A percentile compares a stretch with the other conserved stretches of the same genome.
These are phyloP conservation scores for Myrmaecium sp. DNA, from an alignment of 2,329 filamentous ascomycete species.

Conservation along the genomic window DNA sequence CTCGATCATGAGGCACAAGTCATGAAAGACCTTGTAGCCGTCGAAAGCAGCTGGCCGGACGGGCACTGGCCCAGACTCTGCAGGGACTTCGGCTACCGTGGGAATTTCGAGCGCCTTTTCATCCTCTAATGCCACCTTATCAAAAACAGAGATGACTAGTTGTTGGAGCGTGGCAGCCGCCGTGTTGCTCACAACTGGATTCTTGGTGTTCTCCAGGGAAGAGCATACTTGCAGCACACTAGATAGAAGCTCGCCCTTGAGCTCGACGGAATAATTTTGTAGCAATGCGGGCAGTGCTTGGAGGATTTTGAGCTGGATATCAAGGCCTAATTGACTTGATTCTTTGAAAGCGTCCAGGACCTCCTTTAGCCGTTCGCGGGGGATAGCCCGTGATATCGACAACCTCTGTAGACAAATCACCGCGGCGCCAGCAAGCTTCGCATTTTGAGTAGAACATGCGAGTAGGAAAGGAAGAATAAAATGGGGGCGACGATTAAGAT, in stretches of 20 bases:
- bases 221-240: slow-evolving; percentile 82
- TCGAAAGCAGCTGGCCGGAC: slow-evolving; percentile 67
- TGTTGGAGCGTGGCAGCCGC: slow-evolving; percentile 94
- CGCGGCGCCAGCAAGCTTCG: slow-evolving; percentile 75
- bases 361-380: slow-evolving; percentile 63
- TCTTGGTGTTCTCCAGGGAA: slow-evolving; percentile 78
- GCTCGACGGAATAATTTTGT: slow-evolving; percentile 72
- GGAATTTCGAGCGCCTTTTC: slow-evolving; percentile 40
- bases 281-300: slow-evolving; percentile 79
- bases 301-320: slow-evolving; percentile 90
- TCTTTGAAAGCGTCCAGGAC: slow-evolving; percentile 78
- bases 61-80: slow-evolving; percentile 45
- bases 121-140: slow-evolving; percentile 74
- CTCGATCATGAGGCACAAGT: slow-evolving; percentile 76
- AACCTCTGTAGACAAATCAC: slow-evolving; percentile 80
- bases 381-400: slow-evolving; percentile 65
- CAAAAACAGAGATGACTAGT: slow-evolving; percentile 80
- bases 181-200: slow-evolving; percentile 84
- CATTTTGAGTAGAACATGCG: slow-evolving; percentile 77
- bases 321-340: slow-evolving; percentile 56
- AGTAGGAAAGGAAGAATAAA: slow-evolving; percentile 92
- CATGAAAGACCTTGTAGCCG: slow-evolving; percentile 74
- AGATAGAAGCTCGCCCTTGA: slow-evolving; percentile 67
- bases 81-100: slow-evolving; percentile 48
- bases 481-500: slow-evolving; percentile 61